phyloP scores from a whole-genome alignment of 768 basidiomycete genomes.

The Galerina marginata region DNA sequence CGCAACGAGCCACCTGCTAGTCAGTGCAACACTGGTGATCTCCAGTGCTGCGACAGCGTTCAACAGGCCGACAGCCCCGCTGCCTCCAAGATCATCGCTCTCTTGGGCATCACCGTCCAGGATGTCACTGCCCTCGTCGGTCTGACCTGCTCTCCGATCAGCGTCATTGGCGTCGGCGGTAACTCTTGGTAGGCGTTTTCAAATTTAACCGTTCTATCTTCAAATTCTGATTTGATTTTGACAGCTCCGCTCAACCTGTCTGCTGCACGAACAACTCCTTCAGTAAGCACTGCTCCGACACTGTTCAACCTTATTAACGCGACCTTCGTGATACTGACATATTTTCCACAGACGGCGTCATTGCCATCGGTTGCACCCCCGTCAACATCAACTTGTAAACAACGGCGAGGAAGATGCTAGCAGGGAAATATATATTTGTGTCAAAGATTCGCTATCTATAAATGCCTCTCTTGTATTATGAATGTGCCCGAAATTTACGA shows the following conservation, averaged over 20 bases:
- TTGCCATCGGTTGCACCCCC: constrained; percentile 34
- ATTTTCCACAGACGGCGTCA: constrained; percentile 27
- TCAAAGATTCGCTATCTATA: constrained; percentile 2
- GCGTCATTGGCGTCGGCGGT: constrained; percentile 26
- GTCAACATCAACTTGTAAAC: constrained; percentile 33
- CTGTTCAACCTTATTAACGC: not conserved
- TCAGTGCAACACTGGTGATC: constrained; percentile 19
- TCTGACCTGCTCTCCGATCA: constrained; percentile 34
- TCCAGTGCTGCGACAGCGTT: constrained; percentile 30
- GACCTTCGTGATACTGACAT: not conserved
- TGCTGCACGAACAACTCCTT: constrained; percentile 38
- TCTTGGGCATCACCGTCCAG: constrained; percentile 24
- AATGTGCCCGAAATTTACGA: too few species aligned
- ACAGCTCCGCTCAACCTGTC: constrained; percentile 33
- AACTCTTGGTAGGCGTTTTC: constrained; percentile 26
- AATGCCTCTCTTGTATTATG: not conserved
- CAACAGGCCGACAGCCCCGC: constrained; percentile 4
- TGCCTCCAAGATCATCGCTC: constrained; percentile 15
- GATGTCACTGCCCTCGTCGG: constrained; percentile 31
- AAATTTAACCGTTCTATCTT: not conserved
- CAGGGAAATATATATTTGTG: not conserved
- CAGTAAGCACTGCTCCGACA: constrained; percentile 26
- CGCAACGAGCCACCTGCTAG: constrained; percentile 11
- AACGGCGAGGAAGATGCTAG: not conserved
- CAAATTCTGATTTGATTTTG: not conserved